Conservation (phyloP, 176 grass and related monocot species). For the Oryza australiensis region DNA sequence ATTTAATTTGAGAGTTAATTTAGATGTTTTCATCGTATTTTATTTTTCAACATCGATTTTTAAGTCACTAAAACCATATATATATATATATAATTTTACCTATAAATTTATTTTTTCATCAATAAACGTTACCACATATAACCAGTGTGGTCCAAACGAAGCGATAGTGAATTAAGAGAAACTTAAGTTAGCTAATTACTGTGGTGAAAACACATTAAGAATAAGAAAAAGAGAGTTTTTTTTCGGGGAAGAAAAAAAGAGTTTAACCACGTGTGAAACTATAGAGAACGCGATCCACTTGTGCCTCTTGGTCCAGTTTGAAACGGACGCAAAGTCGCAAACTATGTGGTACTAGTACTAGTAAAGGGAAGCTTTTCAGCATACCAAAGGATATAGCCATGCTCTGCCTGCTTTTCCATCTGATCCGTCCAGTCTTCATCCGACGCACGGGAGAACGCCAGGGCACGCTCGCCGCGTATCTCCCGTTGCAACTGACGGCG, state of each 20-base stretch:
- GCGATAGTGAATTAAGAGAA: background rate
- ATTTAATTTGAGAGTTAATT: too few species aligned
- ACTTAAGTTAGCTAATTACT: background rate
- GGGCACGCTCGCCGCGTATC: too few species aligned
- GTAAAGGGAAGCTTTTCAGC: background rate
- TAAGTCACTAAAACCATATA: too few species aligned
- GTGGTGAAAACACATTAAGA: background rate
- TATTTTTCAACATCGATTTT: too few species aligned
- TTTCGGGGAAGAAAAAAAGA: too few species aligned
- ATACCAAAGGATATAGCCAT: background rate
- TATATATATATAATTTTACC: too few species aligned
- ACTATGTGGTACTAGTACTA: background rate
- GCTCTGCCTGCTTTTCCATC: conserved; percentile 4
- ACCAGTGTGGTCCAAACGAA: too few species aligned
- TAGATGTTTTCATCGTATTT: too few species aligned
- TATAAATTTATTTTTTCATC: too few species aligned
- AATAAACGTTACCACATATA: too few species aligned
- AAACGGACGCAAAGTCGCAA: background rate
- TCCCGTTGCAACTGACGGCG: conserved; percentile 17
- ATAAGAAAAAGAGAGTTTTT: too few species aligned
- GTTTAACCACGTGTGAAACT: background rate
- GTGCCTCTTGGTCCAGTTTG: background rate
- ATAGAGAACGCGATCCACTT: background rate
- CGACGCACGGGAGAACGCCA: background rate
- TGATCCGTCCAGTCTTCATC: background rate